Percentiles rank a stretch among this genome's conserved stretches.
These are phyloP conservation scores for Syzygium aromaticum DNA, from an alignment of 345 rosid genomes.

Conservation along the genomic window DNA sequence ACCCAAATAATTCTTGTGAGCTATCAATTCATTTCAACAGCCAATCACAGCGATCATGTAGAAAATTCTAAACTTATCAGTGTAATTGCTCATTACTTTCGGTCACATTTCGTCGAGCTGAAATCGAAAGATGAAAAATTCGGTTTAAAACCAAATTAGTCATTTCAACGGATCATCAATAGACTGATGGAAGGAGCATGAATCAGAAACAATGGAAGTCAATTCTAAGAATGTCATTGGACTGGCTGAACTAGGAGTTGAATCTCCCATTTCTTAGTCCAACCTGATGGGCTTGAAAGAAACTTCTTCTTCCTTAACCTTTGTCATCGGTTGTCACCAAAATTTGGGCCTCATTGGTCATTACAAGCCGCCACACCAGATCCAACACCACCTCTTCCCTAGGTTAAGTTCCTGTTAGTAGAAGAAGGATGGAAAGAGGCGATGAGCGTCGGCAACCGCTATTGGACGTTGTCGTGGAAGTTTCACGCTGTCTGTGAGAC, in stretches of 20 bases:
- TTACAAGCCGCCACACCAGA: background rate
- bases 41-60: too few relatives aligned
- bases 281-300: background rate
- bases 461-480: background rate
- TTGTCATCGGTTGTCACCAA: background rate
- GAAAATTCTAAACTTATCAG: too few relatives aligned
- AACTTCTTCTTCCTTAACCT: background rate
- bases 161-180: too few relatives aligned
- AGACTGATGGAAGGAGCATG: background rate
- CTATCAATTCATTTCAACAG: too few relatives aligned
- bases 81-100: too few relatives aligned
- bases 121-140: too few relatives aligned
- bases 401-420: background rate
- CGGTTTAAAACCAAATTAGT: too few relatives aligned
- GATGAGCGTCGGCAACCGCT: background rate
- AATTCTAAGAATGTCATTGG: background rate
- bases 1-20: too few relatives aligned
- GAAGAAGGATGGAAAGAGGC: background rate
- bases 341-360: background rate
- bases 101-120: too few relatives aligned
- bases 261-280: background rate
- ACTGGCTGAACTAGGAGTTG: background rate
- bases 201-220: background rate
- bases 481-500: background rate
- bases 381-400: background rate